These are phyloP conservation scores for Penicillium pancosmium DNA, from an alignment of 495 filamentous ascomycete genomes.

Conservation along the genomic window DNA sequence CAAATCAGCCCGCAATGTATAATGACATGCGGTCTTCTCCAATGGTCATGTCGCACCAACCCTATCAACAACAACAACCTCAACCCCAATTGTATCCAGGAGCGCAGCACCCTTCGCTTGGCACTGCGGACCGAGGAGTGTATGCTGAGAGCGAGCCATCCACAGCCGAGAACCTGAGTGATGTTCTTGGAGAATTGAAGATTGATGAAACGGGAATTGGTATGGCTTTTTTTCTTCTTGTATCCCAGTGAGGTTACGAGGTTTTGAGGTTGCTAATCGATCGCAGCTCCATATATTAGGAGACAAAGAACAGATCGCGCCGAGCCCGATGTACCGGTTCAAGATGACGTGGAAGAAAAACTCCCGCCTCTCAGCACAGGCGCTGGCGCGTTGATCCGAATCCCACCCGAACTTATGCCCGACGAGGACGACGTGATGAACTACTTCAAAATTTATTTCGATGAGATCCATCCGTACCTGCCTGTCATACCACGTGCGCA, in stretches of 20 bases:
- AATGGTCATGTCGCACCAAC: slow-evolving; percentile 36
- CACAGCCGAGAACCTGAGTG: slow-evolving; percentile 70
- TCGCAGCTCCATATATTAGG: slow-evolving; percentile 80
- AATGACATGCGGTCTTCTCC: slow-evolving; percentile 69
- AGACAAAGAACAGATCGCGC: slow-evolving; percentile 67
- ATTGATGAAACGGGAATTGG: slow-evolving; percentile 89
- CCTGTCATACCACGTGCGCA: slow-evolving; percentile 84
- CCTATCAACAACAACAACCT: slow-evolving; percentile 47
- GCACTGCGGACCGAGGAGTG: slow-evolving; percentile 37
- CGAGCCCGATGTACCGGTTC: slow-evolving; percentile 70
- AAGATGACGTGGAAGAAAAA: slow-evolving; percentile 74
- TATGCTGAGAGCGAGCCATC: slow-evolving; percentile 63
- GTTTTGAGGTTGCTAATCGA: slow-evolving; percentile 16
- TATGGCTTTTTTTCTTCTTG: slow-evolving; percentile 51
- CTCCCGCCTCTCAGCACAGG: slow-evolving; percentile 68
- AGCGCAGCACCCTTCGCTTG: slow-evolving; percentile 54
- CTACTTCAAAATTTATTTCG: slow-evolving; percentile 93
- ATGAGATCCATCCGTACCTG: slow-evolving; percentile 93
- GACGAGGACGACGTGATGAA: slow-evolving; percentile 78
- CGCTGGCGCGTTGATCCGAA: slow-evolving; percentile 76
- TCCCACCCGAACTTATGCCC: slow-evolving; percentile 94
- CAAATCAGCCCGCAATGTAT: slow-evolving; percentile 75
- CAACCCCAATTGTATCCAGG: slow-evolving; percentile 51
- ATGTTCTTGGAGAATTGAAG: slow-evolving; percentile 80
- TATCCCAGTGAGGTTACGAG: background rate